Base-by-base conservation (phyloP, 2,329 filamentous ascomycete genomes). In the Alternaria consortialis region DNA sequence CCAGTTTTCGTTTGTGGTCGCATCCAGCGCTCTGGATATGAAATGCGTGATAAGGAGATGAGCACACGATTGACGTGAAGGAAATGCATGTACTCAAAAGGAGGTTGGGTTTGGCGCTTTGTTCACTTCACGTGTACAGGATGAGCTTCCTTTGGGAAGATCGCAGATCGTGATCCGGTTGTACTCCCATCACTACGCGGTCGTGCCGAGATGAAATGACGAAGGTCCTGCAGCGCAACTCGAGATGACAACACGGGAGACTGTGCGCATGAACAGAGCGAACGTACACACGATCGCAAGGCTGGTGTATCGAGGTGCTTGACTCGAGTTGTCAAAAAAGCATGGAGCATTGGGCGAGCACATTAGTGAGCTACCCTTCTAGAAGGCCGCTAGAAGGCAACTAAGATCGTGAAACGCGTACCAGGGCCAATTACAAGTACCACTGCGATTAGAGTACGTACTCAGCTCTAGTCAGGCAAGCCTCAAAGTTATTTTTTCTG, bases 371-470 rank as follows among this genome's bases (percentile, higher is more conserved):
- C 62, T 58, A 51, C 31, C 37, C 15, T 72, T 73, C 72, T 71
- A 53, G 72, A 73, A 74, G 56, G 59, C 56, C 65, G 66, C 71
- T 74, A 74, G 73, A 75, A 74, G 65, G 60, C 36, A 58, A 53
- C 69, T 74, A 73, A 55, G 6, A 60, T 68, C 47, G 64, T 72
- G 72, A 74, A 70, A 74, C 72, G 54, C 55, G 62, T 65, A 60
- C 62, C 62, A 57, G 63, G 52, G 48, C 64, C 63, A 65, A 60
- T 65, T 48, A 36, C 50, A 48, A 58, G 56, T 40, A 57, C 48
- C 56, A 56, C 57, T 46, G 50, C 43, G 47, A 66, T 40, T 47
- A 57, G 17, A 54, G 59, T 63, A 47, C 58, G 53, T 56, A 58
- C 42, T 55, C 58, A 66, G 62, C 62, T 66, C 53, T 46, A 37